Evolutionary conservation across 106 monocot species (phyloP), one percentile per base, ranked within the genome.

Genomic region (Amphibolis antarctica): DNA sequence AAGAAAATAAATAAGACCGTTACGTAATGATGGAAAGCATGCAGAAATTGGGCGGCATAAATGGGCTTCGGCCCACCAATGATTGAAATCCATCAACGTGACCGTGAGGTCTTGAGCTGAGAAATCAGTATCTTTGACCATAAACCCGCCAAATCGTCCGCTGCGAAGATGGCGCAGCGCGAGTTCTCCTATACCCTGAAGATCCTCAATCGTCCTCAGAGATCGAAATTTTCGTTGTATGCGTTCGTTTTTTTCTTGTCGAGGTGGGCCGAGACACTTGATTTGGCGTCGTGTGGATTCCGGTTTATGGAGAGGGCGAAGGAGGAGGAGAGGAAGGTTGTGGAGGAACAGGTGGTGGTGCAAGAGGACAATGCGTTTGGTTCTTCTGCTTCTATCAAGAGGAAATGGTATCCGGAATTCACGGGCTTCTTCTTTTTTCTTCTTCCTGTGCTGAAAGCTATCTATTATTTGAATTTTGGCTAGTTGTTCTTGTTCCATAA

Each of bases 221-320:
- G 28, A 14, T 20, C 0, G 19, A 22, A 55, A 23, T 25, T 55
- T 7, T 4, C 7, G 36, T 36, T 36, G 36, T 36, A 7, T n/a
- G n/a, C n/a, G n/a, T n/a, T n/a, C n/a, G n/a, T n/a, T n/a, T 31
- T 53, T 21, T 62, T 44, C 43, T 66, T 64, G 9, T 64, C 49
- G 27, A 26, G 9, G 42, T 45, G 13, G n/a, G 24, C 50, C 50
- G 42, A 67, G 20, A 12, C 12, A 5, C 27, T 45, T 44, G 22
- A 9, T 57, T 69, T 50, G 20, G 20, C 9, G 5, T 19, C n/a
- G 52, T 15, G 26, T 10, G 13, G 30, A 5, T 49, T 60, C 13
- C 62, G 63, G 71, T 71, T 71, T 51, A 71, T 71, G 71, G 62
- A 71, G 20, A 71, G 71, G 53, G 14, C 53, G 24, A 23, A 26